phyloP scores from a whole-genome alignment of 2,329 filamentous ascomycete species.

The Cordyceps cateniannulata region DNA sequence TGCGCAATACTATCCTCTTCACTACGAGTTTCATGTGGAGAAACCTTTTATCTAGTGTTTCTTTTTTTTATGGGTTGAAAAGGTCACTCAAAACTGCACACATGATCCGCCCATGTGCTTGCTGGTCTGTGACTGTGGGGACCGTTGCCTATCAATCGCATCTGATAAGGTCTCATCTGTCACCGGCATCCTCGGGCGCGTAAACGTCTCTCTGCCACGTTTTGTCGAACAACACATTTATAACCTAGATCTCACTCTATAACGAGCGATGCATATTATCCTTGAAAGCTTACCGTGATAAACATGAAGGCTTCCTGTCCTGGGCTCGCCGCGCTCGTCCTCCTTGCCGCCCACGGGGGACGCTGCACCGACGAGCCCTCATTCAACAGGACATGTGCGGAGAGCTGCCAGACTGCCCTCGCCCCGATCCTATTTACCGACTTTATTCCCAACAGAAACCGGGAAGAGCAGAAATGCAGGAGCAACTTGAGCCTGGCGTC shows the following conservation, averaged over 20 bases:
- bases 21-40: neutral
- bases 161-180: slow-evolving; percentile 2
- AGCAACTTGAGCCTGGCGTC: slow-evolving; percentile 1
- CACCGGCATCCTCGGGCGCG: neutral
- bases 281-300: neutral
- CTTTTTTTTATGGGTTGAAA: neutral
- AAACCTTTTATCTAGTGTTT: neutral
- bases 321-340: neutral
- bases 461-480: neutral
- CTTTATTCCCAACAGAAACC: neutral
- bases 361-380: neutral
- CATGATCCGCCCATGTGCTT: neutral
- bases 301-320: neutral
- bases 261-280: neutral
- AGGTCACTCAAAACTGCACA: neutral
- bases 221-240: neutral
- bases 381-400: neutral
- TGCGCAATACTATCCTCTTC: neutral
- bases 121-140: neutral
- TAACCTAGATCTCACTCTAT: neutral
- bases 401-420: slow-evolving; percentile 1
- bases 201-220: neutral
- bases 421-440: neutral
- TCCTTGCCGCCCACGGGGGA: neutral
- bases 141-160: slow-evolving; percentile 8